Evolutionary conservation across 495 filamentous ascomycete genomes (phyloP).

Genomic region (Aspergillus conjunctus): DNA sequence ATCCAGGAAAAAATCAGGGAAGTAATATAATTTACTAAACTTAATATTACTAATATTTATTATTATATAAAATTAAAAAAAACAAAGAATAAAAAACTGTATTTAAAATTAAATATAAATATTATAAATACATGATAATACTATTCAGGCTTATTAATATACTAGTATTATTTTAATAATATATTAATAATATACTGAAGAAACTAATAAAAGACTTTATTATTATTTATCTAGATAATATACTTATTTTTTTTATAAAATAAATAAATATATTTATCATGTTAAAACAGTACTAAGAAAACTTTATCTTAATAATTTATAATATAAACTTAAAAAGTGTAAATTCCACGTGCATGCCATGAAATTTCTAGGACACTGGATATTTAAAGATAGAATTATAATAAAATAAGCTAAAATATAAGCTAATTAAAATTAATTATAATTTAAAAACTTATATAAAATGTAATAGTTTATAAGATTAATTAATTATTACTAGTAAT

Average conservation of each 20-base stretch:
- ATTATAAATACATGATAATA: background rate
- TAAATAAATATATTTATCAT: background rate
- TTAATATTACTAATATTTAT: background rate
- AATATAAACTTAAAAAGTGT: background rate
- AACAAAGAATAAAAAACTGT: background rate
- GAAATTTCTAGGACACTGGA: background rate
- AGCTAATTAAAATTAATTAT: background rate
- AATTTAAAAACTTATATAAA: background rate
- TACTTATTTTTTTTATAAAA: background rate
- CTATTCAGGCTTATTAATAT: background rate
- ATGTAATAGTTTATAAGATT: background rate
- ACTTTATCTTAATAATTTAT: background rate
- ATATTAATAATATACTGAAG: background rate
- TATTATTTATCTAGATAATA: background rate
- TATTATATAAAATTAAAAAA: background rate
- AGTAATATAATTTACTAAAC: too few relatives aligned
- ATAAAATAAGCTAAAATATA: background rate
- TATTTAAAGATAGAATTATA: background rate
- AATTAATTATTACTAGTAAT: background rate
- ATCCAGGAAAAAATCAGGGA: too few relatives aligned
- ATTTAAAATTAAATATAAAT: background rate
- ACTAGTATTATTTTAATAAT: background rate
- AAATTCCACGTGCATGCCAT: background rate
- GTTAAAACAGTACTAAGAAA: background rate
- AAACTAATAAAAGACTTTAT: background rate